Base-by-base conservation (phyloP, 2,329 filamentous ascomycete genomes). In the Penicillium fuscoglaucum region DNA sequence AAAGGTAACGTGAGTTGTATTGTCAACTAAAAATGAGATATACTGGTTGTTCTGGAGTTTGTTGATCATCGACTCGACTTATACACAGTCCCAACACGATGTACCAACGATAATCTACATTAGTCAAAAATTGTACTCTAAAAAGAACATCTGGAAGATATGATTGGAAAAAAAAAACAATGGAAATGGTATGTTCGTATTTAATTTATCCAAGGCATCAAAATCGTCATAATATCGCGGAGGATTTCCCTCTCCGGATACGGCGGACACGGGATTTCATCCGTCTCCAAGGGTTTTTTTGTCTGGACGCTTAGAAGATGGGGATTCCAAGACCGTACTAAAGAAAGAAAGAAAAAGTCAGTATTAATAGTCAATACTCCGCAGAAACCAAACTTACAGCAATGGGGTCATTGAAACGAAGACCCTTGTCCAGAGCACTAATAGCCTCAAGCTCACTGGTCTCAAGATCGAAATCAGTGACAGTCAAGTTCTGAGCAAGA, bases 391-490 rank as follows among this genome's bases (percentile, higher is more conserved):
- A 53, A 82, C 86, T 84, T 70, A 89, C 87, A 73, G 86, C 87
- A 60, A 84, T 79, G 52, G 89, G 90, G 77, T 91, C 86, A 78
- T 93, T 93, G 78, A 93, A 92, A 70, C 89, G 84, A 72, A 91
- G 79, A 63, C 83, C 80, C 67, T 81, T 77, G 74, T 93, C 84
- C 72, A 93, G 79, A 49, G 74, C 80, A 58, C 81, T 82, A 71
- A 92, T 92, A 59, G 81, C 79, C 62, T 88, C 79, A 57, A 95
- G 78, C 59, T 93, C 91, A 40, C 80, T 79, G 68, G 86, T 74
- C 28, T 82, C 80, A 35, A 93, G 78, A 68, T 91, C 83, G 71
- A 90, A 93, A 61, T 77, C 78, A 63, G 80, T 84, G 62, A 86
- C 84, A 65, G 87, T 83, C 64, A 93, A 77, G 78, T 73, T 65